Conservation (phyloP, 1,284 basidiomycete genomes). For the Schizopora paradoxa region DNA sequence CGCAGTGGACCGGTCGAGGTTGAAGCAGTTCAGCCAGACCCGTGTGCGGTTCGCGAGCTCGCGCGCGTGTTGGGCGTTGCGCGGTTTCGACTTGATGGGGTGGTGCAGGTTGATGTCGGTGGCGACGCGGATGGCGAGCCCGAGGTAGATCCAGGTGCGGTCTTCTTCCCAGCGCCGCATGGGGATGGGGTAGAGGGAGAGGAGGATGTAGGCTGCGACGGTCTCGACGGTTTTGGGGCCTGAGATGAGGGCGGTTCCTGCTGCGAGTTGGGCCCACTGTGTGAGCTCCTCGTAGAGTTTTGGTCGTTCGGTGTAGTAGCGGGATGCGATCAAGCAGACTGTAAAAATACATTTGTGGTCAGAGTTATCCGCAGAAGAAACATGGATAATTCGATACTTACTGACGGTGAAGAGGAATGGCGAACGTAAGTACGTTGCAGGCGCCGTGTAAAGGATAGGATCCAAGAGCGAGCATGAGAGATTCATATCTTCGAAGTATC, state of each 20-base stretch:
- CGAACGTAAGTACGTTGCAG: constrained; percentile 65
- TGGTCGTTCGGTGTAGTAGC: constrained; percentile 62
- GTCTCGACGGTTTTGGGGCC: constrained; percentile 74
- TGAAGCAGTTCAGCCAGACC: constrained; percentile 84
- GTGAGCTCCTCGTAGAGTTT: constrained; percentile 61
- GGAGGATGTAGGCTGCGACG: constrained; percentile 66
- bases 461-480: constrained; percentile 66
- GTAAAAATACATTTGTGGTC: not conserved
- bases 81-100: constrained; percentile 60
- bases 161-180: constrained; percentile 75
- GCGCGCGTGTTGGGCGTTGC: constrained; percentile 69
- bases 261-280: constrained; percentile 67
- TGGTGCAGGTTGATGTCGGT: constrained; percentile 81
- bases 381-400: constrained; percentile 37
- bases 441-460: constrained; percentile 69
- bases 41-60: constrained; percentile 84
- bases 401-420: constrained; percentile 80
- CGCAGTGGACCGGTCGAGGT: constrained; percentile 74
- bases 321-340: constrained; percentile 77
- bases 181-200: constrained; percentile 70
- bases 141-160: constrained; percentile 73
- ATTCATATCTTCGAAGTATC: constrained; percentile 75
- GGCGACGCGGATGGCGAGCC: constrained; percentile 74
- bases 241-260: constrained; percentile 64
- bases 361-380: not conserved